Base-by-base conservation (phyloP, 176 grass and related monocot genomes). In the Aegilops longissima region DNA sequence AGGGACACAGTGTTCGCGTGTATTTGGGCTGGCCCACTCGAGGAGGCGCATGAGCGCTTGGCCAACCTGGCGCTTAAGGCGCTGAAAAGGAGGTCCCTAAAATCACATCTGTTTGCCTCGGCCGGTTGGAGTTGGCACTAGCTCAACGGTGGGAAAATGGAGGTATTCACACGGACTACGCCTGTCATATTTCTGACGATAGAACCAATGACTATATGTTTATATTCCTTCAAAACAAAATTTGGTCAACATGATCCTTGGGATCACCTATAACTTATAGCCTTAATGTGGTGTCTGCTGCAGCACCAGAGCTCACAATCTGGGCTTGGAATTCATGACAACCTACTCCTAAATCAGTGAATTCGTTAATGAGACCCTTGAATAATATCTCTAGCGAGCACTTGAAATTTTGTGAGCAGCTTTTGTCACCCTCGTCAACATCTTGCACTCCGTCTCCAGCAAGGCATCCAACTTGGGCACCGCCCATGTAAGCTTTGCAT, bases 391-490 rank as follows among this genome's bases (percentile, higher is more conserved):
- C 88, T 25, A 97, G 80, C 5, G 82, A 79, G 16, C 0, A 27
- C 88, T 88, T 93, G 87, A 95, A 97, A 17, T 56, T 61, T 49
- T n/a, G 9, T 2, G 93, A 93, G 83, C 84, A 95, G 73, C 89
- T 91, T 70, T 88, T 93, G 75, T 91, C 91, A 10, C 93, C 95
- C 69, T 97, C 93, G 4, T 91, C 80, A 20, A 94, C 95, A 62
- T 97, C 90, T 45, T 97, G 87, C 61, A 92, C 89, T 25, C 90
- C 90, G 9, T 86, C 74, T 64, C 88, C 85, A 24, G 71, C 79
- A 20, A 94, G 82, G 89, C 90, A 92, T 45, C 95, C 95, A 80
- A 97, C 95, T 75, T 93, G 95, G 66, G 86, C 92, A 45, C 95
- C 95, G 5, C 82, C 78, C 84, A 97, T 83, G 83, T 97, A 97